Percentiles rank a stretch among this genome's conserved stretches.
Conservation (phyloP, 1,284 basidiomycete genomes). For the Papiliotrema flavescens region DNA sequence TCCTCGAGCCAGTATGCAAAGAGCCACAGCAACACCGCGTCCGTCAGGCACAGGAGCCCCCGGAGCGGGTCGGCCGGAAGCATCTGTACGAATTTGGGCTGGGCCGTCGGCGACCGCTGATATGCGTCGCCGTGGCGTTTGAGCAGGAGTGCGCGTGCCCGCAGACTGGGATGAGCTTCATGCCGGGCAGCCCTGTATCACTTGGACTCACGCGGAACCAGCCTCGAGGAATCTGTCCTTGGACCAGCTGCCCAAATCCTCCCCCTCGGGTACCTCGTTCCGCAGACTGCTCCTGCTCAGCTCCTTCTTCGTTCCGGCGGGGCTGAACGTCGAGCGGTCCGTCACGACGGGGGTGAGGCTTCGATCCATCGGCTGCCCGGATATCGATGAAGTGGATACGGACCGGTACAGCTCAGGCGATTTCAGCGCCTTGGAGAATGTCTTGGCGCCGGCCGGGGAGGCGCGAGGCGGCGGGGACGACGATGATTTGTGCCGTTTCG, state of each 20-base stretch:
- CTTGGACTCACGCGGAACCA: conserved; percentile 14
- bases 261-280: conserved; percentile 12
- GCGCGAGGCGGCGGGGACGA: background rate
- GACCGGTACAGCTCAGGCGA: conserved; percentile 8
- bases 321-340: background rate
- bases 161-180: conserved; percentile 25
- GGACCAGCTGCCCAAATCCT: conserved; percentile 16
- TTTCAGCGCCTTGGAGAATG: background rate
- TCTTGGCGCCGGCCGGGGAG: background rate
- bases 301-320: background rate
- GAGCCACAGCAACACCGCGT: conserved; percentile 52
- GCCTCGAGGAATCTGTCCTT: conserved; percentile 17
- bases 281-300: conserved; percentile 10
- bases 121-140: conserved; percentile 45
- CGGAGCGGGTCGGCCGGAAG: conserved; percentile 34
- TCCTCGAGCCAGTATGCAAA: conserved; percentile 54
- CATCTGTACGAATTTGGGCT: conserved; percentile 16
- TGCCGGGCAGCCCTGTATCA: too few relatives aligned
- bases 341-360: background rate
- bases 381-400: background rate
- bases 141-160: conserved; percentile 26
- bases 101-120: conserved; percentile 19
- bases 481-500: background rate
- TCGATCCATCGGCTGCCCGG: background rate
- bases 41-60: conserved; percentile 50